Evolutionary conservation across 805 yeast species (phyloP), one percentile per base, ranked within the genome.

Genomic region (Zygoascus tannicola): DNA sequence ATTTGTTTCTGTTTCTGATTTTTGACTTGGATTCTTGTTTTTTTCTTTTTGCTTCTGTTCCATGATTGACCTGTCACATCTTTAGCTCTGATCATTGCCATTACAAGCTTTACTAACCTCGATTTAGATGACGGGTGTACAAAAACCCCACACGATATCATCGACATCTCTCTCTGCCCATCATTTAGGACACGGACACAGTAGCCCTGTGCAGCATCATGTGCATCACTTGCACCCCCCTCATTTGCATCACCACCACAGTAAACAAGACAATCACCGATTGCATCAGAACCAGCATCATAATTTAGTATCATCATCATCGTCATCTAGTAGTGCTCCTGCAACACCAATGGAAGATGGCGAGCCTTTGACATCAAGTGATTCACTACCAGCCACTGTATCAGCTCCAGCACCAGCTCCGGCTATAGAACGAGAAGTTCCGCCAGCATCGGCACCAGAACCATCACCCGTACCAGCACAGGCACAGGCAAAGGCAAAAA

Each of bases 191-290:
- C 30, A 26, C 12, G 10, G 10, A 8, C 30, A 26, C 12, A 26
- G 30, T 12, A 12, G 30, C 30, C 7, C 30, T 19, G 32, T n/a
- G 3, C 32, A n/a, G 7, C n/a, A 19, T 3, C 22, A 20, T 19
- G 22, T 8, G 26, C 38, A 35, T 18, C 23, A 35, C 21, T 3
- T 35, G n/a, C 38, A 35, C 23, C 38, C n/a, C 23, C 38, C 18
- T 35, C 22, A 18, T 16, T 33, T 33, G 35, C 35, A n/a, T 14
- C 35, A 35, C 7, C 40, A 37, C 21, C 40, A 37, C 33, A 14
- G 30, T 4, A 37, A 37, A 18, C 32, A 37, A 32, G 40, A 37
- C 20, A 26, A 37, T 21, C 40, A 23, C 33, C 40, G 20, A 18
- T 19, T n/a, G n/a, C 12, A 7, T 4, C 40, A 26, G n/a, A 22